Conservation (phyloP, 352 stramenopile species). For the Globisporangium polare region DNA sequence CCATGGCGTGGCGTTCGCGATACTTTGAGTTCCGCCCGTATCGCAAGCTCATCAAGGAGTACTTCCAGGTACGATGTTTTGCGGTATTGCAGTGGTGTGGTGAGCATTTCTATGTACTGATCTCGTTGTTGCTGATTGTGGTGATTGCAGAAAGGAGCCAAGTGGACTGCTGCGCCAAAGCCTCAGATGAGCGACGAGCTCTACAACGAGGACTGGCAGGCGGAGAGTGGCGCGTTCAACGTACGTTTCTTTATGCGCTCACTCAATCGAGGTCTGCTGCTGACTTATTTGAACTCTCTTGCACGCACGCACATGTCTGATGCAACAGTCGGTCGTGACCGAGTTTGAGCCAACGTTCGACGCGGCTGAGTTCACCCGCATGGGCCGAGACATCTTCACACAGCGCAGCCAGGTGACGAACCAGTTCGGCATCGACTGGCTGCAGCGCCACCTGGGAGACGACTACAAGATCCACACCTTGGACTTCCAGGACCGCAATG, state of each 20-base stretch:
- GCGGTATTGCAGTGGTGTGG: background rate
- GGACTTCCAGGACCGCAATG: slow-evolving; percentile 89
- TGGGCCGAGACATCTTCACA: slow-evolving; percentile 88
- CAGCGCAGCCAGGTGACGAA: slow-evolving; percentile 91
- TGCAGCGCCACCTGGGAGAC: slow-evolving; percentile 81
- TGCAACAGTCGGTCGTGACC: slow-evolving; percentile 68
- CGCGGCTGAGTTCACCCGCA: slow-evolving; percentile 87
- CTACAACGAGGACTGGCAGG: slow-evolving; percentile 86
- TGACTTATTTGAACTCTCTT: background rate
- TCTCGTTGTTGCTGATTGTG: background rate
- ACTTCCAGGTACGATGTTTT: slow-evolving; percentile 59
- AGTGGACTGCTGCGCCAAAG: slow-evolving; percentile 88
- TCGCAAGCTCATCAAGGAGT: slow-evolving; percentile 88
- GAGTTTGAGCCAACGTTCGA: slow-evolving; percentile 90
- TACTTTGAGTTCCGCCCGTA: slow-evolving; percentile 91
- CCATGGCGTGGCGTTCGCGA: slow-evolving; percentile 87
- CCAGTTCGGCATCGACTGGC: slow-evolving; percentile 89
- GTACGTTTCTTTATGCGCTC: slow-evolving; percentile 18
- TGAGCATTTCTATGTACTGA: too few species aligned
- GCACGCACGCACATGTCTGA: background rate
- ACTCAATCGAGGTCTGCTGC: background rate
- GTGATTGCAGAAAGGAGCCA: slow-evolving; percentile 51
- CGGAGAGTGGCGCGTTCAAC: slow-evolving; percentile 73
- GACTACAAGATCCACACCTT: slow-evolving; percentile 86
- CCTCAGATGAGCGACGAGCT: slow-evolving; percentile 88